A percentile compares a stretch with the other conserved stretches of the same genome.
Evolutionary conservation across 345 rosid species (phyloP).

Genomic region (Eucalyptus grandis): DNA sequence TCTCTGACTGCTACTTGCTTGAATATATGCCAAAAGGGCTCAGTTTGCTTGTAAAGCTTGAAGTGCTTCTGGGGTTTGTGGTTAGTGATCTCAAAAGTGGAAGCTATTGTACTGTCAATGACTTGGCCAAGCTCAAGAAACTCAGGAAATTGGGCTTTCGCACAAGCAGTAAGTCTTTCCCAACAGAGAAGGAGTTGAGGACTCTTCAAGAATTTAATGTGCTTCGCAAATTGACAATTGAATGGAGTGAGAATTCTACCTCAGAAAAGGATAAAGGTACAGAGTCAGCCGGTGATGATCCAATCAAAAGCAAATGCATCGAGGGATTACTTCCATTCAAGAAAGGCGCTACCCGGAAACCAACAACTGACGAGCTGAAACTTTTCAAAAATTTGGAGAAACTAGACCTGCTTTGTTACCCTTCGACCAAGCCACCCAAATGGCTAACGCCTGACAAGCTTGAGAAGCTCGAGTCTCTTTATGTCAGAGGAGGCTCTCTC

Average conservation of each 20-base stretch:
- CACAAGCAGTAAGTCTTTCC: not conserved
- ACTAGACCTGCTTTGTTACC: constrained; percentile 2
- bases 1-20: constrained; percentile 23
- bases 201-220: not conserved
- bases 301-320: not conserved
- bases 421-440: not conserved
- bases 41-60: constrained; percentile 1
- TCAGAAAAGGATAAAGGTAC: not conserved
- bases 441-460: not conserved
- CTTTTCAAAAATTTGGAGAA: not conserved
- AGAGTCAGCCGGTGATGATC: not conserved
- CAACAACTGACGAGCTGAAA: not conserved
- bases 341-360: not conserved
- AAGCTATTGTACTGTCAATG: not conserved
- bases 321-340: not conserved
- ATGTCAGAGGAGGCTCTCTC: constrained; percentile 14
- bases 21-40: constrained; percentile 17
- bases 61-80: constrained; percentile 23
- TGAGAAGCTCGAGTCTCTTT: not conserved
- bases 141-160: not conserved
- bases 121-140: not conserved
- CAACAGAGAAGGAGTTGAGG: constrained; percentile 18
- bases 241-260: not conserved
- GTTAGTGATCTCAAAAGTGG: not conserved
- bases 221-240: not conserved